These are phyloP conservation scores for Euptelea pleiosperma DNA, from an alignment of 164 flowering plant species.

Conservation along the genomic window DNA sequence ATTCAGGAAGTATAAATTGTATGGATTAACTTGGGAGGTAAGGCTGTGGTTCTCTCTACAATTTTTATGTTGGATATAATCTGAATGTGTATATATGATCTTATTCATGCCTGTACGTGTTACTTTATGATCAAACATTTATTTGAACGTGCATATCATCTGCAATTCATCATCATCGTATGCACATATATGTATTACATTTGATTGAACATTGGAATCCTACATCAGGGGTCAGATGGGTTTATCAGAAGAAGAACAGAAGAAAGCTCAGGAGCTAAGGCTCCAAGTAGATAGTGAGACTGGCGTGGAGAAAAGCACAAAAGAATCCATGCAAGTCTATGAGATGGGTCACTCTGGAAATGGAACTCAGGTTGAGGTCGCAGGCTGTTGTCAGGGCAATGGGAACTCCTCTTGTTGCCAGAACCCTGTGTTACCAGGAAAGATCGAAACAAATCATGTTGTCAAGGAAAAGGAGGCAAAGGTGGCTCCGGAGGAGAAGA, in stretches of 20 bases:
- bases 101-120: no score
- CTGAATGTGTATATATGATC: no score
- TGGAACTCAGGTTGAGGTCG: constrained; percentile 26
- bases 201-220: background rate
- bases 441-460: constrained; percentile 10
- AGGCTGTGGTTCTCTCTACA: no score
- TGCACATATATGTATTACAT: no score
- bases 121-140: no score
- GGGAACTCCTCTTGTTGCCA: constrained; percentile 59
- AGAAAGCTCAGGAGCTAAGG: constrained; percentile 50
- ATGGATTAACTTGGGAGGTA: no score
- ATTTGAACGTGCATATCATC: no score
- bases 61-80: no score
- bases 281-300: constrained; percentile 32
- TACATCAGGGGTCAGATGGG: constrained; percentile 94
- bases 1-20: no score
- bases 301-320: constrained; percentile 21
- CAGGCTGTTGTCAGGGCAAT: constrained; percentile 59
- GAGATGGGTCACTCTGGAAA: constrained; percentile 14
- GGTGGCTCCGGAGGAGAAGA: constrained; percentile 15
- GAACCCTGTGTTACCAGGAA: constrained; percentile 25
- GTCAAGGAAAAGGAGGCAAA: constrained; percentile 16
- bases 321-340: constrained; percentile 22
- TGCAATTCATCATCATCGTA: no score
- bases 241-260: constrained; percentile 88